These are phyloP conservation scores for Epichloe uncinata DNA, from an alignment of 2,329 filamentous ascomycete species.

Conservation along the genomic window DNA sequence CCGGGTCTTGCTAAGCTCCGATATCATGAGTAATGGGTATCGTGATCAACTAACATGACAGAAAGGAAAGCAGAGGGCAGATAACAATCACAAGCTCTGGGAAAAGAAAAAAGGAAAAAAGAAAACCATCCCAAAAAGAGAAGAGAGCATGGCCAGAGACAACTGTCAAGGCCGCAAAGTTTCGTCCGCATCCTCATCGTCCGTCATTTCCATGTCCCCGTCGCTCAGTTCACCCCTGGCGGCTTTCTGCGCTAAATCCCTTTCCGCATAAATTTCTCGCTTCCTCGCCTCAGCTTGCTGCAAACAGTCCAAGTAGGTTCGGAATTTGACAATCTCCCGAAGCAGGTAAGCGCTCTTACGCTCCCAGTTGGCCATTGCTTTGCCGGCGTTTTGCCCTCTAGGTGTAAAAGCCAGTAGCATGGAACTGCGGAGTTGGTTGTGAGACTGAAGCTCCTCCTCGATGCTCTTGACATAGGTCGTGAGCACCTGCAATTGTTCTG, in stretches of 20 bases:
- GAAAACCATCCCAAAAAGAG: neutral
- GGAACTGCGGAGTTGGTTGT: conserved; percentile 76
- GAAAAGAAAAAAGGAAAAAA: neutral
- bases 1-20: no score
- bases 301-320: conserved; percentile 84
- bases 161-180: conserved; percentile 19
- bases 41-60: neutral
- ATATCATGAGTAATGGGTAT: conserved; percentile 2
- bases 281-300: conserved; percentile 56
- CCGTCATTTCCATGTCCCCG: conserved; percentile 22
- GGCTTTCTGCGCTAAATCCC: conserved; percentile 37
- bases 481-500: conserved; percentile 67
- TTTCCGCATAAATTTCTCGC: conserved; percentile 54
- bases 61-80: neutral
- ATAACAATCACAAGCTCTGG: neutral
- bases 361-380: conserved; percentile 95
- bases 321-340: conserved; percentile 90
- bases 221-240: conserved; percentile 33
- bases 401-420: conserved; percentile 87
- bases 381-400: conserved; percentile 63
- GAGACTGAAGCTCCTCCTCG: conserved; percentile 70
- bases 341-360: conserved; percentile 85
- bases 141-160: neutral
- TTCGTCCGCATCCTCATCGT: conserved; percentile 21
- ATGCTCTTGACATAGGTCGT: conserved; percentile 70